These are phyloP conservation scores for Cryptosporidium baileyi DNA, from an alignment of 169 alveolate species.

Conservation along the genomic window DNA sequence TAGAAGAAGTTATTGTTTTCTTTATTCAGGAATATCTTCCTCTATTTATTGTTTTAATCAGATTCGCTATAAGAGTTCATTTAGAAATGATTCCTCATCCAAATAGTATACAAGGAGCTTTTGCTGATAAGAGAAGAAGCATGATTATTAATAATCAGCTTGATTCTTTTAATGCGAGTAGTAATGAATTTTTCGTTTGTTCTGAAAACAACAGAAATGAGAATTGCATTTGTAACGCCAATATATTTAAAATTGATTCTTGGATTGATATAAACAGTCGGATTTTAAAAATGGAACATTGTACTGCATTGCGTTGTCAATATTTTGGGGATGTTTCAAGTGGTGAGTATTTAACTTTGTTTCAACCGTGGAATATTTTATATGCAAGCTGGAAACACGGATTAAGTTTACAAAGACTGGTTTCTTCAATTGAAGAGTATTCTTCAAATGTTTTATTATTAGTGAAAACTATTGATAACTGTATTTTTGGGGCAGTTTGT, in stretches of 20 bases:
- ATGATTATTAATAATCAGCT: neutral
- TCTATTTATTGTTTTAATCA: conserved; percentile 1
- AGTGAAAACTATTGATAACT: conserved; percentile 29
- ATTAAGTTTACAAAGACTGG: conserved; percentile 42
- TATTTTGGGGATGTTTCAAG: conserved; percentile 17
- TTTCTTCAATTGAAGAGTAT: conserved; percentile 26
- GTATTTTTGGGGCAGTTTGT: conserved; percentile 59
- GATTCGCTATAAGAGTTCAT: conserved; percentile 26
- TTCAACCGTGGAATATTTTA: conserved; percentile 63
- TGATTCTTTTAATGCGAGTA: neutral
- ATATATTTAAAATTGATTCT: neutral
- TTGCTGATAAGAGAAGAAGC: neutral
- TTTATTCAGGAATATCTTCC: conserved; percentile 29
- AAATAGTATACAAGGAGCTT: conserved; percentile 11
- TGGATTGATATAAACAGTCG: conserved; percentile 56
- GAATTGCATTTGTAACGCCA: neutral
- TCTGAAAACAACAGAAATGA: neutral
- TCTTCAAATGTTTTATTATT: conserved; percentile 36
- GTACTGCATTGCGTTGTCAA: conserved; percentile 37
- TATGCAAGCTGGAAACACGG: conserved; percentile 71
- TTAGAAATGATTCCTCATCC: conserved; percentile 42
- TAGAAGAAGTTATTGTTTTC: neutral
- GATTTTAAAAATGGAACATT: conserved; percentile 19
- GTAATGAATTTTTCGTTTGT: neutral
- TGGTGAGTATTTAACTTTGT: conserved; percentile 32